Percentiles rank a stretch among this genome's conserved stretches.
These are phyloP conservation scores for Sutorius australiensis DNA, from an alignment of 768 basidiomycete species.

Conservation along the genomic window DNA sequence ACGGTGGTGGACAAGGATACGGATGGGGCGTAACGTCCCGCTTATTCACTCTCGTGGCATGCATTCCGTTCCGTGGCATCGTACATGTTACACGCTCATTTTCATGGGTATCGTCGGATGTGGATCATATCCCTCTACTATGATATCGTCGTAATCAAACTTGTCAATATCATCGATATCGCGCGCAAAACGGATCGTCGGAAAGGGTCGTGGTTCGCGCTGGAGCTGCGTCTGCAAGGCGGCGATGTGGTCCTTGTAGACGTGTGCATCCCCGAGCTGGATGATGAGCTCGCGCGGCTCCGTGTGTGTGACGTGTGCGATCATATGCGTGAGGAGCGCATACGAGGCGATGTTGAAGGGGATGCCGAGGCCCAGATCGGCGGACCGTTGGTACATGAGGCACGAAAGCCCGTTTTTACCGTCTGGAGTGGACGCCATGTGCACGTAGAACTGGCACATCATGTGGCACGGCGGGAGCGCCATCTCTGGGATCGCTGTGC, in stretches of 20 bases:
- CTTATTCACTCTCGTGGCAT: neutral
- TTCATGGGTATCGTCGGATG: conserved; percentile 88
- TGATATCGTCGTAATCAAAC: conserved; percentile 75
- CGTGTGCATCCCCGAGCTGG: conserved; percentile 96
- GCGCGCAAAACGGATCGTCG: conserved; percentile 70
- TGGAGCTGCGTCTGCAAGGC: conserved; percentile 80
- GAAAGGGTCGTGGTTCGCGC: conserved; percentile 78
- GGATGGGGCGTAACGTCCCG: neutral
- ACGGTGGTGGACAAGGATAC: neutral
- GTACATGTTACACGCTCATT: conserved; percentile 72
- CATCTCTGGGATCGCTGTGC: conserved; percentile 87
- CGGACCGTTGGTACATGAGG: conserved; percentile 96
- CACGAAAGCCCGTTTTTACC: conserved; percentile 79
- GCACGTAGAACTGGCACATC: conserved; percentile 99
- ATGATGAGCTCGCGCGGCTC: conserved; percentile 87
- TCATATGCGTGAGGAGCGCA: conserved; percentile 94
- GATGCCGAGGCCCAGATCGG: conserved; percentile 94
- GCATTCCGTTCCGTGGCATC: conserved; percentile 5
- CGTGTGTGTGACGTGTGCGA: conserved; percentile 87
- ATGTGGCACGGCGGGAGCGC: conserved; percentile 98
- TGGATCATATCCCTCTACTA: conserved; percentile 83
- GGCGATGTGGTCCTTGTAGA: conserved; percentile 88
- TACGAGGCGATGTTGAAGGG: conserved; percentile 99
- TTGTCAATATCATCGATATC: conserved; percentile 72
- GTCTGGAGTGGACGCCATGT: conserved; percentile 57